phyloP scores from a whole-genome alignment of 164 flowering plant species.

The Nelumbo lutea region DNA sequence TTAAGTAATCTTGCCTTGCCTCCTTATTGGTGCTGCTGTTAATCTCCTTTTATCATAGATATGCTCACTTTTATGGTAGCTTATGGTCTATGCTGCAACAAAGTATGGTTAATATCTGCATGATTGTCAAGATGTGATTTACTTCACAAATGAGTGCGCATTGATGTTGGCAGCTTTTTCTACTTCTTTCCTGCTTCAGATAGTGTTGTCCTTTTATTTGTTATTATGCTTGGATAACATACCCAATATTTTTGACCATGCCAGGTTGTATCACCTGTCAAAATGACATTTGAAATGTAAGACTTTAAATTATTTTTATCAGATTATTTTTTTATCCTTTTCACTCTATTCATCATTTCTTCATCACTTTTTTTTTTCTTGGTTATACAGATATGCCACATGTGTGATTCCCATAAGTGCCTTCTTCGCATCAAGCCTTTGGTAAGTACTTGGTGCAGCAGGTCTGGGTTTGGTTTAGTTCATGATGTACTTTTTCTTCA shows the following conservation, averaged over 20 bases:
- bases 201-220: not conserved
- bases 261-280: conserved; percentile 93
- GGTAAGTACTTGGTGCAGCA: conserved; percentile 49
- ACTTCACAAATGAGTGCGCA: conserved; percentile 1
- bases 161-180: not conserved
- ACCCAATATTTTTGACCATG: conserved; percentile 14
- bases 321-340: not conserved
- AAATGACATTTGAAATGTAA: conserved; percentile 97
- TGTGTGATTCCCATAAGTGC: conserved; percentile 98
- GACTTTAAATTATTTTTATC: conserved; percentile 15
- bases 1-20: too few species aligned
- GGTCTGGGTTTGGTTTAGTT: conserved; percentile 2
- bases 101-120: too few species aligned
- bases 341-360: not conserved
- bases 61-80: too few species aligned
- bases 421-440: conserved; percentile 93
- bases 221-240: not conserved
- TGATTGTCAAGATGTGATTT: not conserved
- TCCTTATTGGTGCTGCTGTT: too few species aligned
- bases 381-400: conserved; percentile 69
- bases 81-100: not conserved
- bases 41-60: too few species aligned
- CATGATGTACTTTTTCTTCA: not conserved
- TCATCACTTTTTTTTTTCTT: conserved; percentile 5
- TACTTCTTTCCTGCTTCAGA: not conserved